phyloP scores from a whole-genome alignment of 345 rosid genomes.

The Lagerstroemia speciosa region DNA sequence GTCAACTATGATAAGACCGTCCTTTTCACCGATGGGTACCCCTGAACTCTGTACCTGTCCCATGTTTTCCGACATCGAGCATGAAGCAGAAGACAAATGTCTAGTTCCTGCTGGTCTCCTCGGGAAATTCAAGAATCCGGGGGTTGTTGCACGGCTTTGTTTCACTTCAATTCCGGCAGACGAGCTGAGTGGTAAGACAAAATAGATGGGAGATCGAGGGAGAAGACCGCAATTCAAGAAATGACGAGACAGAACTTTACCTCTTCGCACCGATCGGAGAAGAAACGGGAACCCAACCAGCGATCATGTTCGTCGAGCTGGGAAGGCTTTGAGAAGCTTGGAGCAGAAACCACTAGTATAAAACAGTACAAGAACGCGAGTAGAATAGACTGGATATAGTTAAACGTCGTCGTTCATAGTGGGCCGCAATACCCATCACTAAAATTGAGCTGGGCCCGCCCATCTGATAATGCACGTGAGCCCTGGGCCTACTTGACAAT shows the following conservation, averaged over 20 bases:
- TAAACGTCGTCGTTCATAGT: too few species aligned
- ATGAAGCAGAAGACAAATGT: constrained; percentile 10
- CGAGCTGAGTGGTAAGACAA: constrained; percentile 5
- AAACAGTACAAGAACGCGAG: too few species aligned
- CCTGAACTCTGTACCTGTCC: constrained; percentile 16
- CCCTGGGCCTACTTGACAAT: too few species aligned
- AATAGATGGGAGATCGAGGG: background rate
- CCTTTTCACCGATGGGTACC: constrained; percentile 35
- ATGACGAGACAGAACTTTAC: background rate
- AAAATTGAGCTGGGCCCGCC: too few species aligned
- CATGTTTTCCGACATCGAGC: constrained; percentile 22
- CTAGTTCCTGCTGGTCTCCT: constrained; percentile 14
- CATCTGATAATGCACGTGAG: too few species aligned
- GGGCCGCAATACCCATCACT: too few species aligned
- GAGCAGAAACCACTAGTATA: too few species aligned
- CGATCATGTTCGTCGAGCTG: background rate
- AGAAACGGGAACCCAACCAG: background rate
- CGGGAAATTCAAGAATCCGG: constrained; percentile 14
- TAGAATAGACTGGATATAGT: too few species aligned
- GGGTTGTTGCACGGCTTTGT: constrained; percentile 10
- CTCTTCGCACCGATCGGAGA: background rate
- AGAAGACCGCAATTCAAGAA: background rate
- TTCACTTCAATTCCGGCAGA: constrained; percentile 5
- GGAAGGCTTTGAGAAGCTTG: background rate
- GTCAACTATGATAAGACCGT: constrained; percentile 82